phyloP scores from a whole-genome alignment of 305 asterid species.

The Fraxinus ornus region DNA sequence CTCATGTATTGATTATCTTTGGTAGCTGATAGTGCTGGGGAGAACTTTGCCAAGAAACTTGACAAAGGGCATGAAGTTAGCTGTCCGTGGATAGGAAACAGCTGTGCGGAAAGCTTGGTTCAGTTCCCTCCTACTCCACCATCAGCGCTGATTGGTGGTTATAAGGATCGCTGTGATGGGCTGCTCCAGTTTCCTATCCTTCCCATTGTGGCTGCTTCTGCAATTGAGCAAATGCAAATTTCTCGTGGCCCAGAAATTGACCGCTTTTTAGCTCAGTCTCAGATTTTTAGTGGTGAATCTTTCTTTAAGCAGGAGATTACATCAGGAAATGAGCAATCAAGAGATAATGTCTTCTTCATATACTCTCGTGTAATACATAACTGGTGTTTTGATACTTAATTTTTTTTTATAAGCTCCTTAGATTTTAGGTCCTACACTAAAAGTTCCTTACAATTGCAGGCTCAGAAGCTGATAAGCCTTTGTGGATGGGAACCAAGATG shows the following conservation, averaged over 20 bases:
- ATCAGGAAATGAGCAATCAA: constrained; percentile 49
- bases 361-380: constrained; percentile 64
- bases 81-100: constrained; percentile 96
- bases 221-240: constrained; percentile 70
- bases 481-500: constrained; percentile 99
- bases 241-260: constrained; percentile 86
- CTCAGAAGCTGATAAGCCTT: constrained; percentile 90
- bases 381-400: constrained; percentile 14
- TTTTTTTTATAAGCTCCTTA: background rate
- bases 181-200: constrained; percentile 89
- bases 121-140: constrained; percentile 99
- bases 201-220: constrained; percentile 78
- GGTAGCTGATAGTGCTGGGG: constrained; percentile 73
- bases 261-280: constrained; percentile 73
- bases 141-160: constrained; percentile 95
- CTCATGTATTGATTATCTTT: constrained; percentile 23
- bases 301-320: constrained; percentile 61
- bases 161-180: constrained; percentile 97
- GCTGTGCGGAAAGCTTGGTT: constrained; percentile 94
- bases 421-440: constrained; percentile 15
- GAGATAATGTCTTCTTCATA: constrained; percentile 64
- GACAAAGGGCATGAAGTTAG: constrained; percentile 67
- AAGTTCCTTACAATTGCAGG: constrained; percentile 37
- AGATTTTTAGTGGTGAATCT: constrained; percentile 51
- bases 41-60: constrained; percentile 70